Base-by-base conservation (phyloP, 2,329 filamentous ascomycete species). In the Colletotrichum sp. region DNA sequence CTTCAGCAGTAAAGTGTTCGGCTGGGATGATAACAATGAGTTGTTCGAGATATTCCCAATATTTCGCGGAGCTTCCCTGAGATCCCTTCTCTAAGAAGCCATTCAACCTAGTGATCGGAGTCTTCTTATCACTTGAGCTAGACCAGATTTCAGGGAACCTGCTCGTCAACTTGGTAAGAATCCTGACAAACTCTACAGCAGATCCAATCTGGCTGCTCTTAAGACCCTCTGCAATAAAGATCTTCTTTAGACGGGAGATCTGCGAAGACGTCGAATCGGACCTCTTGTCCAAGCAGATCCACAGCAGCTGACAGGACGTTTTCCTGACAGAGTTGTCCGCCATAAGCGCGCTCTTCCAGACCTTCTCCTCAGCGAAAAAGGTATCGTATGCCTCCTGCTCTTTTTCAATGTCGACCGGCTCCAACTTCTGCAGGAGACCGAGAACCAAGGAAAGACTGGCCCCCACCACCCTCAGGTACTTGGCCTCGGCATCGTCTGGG, bases 1-100 rank as follows among this genome's bases (percentile, higher is more conserved):
- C 89, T 4, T 92, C 88, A 5, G 82, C 69, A 1, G 82, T 80
- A 7, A 86, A 80, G 2, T 85, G 79, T 16, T 89, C 85, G 4
- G 83, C 78, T 65, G 93, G 87, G 2, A 96, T 81, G 1, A 92
- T 83, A 27, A 90, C 86, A 8, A 98, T 82, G 0, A 98, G 84
- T 34, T 88, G 86, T 52, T 89, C 87, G 36, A 98, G 82, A 18
- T 90, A 91, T 30, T 88, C 84, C 97, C 97, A 99, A 81, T 93
- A 98, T 12, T 89, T 90, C 5, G 89, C 85, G 0, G 91, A 87
- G 5, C 94, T 94, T n/a, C 92, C 91, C 80, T 98, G 95, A 0
- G 96, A 98, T 4, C 97, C 96, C 79, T 93, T 94, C 77, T 94
- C 93, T 8, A 98, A 87, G 79, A 97, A 97, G 10, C 92, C 87